A percentile compares a stretch with the other conserved stretches of the same genome.
These are phyloP conservation scores for Scheffersomyces amazonensis DNA, from an alignment of 805 yeast genomes.

Conservation along the genomic window DNA sequence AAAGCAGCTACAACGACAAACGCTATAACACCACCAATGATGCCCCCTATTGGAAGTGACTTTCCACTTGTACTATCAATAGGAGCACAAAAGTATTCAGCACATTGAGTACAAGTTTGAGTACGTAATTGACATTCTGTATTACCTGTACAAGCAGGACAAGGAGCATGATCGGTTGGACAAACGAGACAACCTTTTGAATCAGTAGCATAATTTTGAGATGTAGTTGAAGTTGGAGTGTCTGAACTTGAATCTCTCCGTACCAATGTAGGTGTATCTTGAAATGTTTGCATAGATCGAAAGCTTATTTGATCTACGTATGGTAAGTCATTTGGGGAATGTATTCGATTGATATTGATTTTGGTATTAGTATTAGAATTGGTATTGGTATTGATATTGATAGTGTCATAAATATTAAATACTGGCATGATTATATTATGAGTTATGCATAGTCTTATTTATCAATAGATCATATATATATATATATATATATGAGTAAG, in stretches of 20 bases:
- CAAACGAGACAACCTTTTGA: constrained; percentile 32
- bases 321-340: no score
- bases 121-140: constrained; percentile 19
- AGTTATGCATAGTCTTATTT: no score
- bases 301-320: no score
- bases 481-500: no score
- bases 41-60: constrained; percentile 28
- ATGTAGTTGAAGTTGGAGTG: neutral
- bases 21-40: constrained; percentile 43
- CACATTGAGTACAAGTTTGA: constrained; percentile 23
- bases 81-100: constrained; percentile 20
- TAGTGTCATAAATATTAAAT: no score
- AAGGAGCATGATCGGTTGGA: constrained; percentile 19
- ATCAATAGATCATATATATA: no score
- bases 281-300: no score
- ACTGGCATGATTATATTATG: no score
- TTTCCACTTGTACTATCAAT: constrained; percentile 5
- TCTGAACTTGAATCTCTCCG: neutral
- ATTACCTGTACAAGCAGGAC: constrained; percentile 25
- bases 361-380: neutral
- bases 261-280: no score
- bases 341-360: no score
- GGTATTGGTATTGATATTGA: no score
- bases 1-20: constrained; percentile 26
- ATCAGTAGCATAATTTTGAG: constrained; percentile 12